A percentile compares a stretch with the other conserved stretches of the same genome.
Evolutionary conservation across 2,329 filamentous ascomycete species (phyloP).

Genomic region (Bipolaris oryzae): DNA sequence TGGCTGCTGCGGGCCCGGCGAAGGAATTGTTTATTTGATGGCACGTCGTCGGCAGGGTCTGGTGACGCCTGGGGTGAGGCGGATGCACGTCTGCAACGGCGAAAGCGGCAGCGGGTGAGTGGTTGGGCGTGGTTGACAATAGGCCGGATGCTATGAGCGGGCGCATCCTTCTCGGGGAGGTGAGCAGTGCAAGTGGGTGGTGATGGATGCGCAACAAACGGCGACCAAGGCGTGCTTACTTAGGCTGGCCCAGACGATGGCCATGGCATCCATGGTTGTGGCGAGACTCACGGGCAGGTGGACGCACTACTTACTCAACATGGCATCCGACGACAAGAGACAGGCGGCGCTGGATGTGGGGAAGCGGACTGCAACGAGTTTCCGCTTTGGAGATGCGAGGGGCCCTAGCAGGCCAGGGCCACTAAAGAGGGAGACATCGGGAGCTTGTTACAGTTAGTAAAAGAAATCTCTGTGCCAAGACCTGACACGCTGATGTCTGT

Average conservation of each 20-base stretch:
- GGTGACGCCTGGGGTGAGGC: slow-evolving; percentile 34
- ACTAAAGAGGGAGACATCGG: slow-evolving; percentile 19
- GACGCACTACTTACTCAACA: not conserved
- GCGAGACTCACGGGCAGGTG: not conserved
- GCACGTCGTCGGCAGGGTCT: slow-evolving; percentile 29
- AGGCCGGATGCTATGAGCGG: slow-evolving; percentile 18
- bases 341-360: slow-evolving; percentile 6
- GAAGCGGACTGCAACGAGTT: slow-evolving; percentile 3
- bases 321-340: not conserved
- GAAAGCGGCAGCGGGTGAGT: slow-evolving; percentile 20
- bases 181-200: no score
- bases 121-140: slow-evolving; percentile 29
- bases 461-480: slow-evolving; percentile 29
- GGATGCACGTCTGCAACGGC: slow-evolving; percentile 25
- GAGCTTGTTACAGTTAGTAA: slow-evolving; percentile 31
- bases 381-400: slow-evolving; percentile 5
- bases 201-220: no score
- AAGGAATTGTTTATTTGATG: slow-evolving; percentile 22
- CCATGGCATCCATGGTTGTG: not conserved
- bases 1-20: slow-evolving; percentile 25
- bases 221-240: no score
- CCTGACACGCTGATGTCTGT: slow-evolving; percentile 18
- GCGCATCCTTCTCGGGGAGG: not conserved
- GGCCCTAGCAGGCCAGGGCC: slow-evolving; percentile 7
- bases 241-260: no score